Evolutionary conservation across 352 stramenopile genomes (phyloP).

Genomic region (Pythium coloratum): DNA sequence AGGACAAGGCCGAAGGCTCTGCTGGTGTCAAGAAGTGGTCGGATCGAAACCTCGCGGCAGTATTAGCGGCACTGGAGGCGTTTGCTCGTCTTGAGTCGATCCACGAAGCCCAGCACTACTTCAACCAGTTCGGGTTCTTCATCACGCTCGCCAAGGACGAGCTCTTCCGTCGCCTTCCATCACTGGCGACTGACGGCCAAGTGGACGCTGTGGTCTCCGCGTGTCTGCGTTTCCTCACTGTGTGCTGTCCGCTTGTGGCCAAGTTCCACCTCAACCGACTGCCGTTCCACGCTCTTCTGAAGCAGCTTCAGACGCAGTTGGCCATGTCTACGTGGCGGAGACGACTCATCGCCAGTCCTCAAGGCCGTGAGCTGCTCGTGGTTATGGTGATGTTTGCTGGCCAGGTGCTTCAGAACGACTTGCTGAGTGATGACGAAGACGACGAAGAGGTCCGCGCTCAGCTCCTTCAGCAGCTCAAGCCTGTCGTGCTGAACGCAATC

Average conservation of each 20-base stretch:
- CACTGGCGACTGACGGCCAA: not conserved
- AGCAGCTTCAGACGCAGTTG: conserved; percentile 30
- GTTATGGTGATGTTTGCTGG: conserved; percentile 35
- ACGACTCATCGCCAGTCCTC: not conserved
- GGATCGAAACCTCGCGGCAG: conserved; percentile 19
- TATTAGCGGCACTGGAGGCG: conserved; percentile 27
- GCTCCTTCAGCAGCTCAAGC: conserved; percentile 27
- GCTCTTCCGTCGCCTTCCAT: conserved; percentile 10
- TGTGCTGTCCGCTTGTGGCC: conserved; percentile 32
- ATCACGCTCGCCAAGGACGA: conserved; percentile 37
- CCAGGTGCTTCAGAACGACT: conserved; percentile 29
- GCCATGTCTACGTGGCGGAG: conserved; percentile 4
- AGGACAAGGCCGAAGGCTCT: conserved; percentile 5
- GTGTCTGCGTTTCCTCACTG: conserved; percentile 51
- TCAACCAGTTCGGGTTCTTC: conserved; percentile 55
- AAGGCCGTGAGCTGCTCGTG: conserved; percentile 33
- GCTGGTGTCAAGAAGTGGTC: conserved; percentile 13
- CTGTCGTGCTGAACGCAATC: conserved; percentile 7
- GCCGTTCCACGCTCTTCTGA: conserved; percentile 32
- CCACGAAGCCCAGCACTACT: conserved; percentile 36
- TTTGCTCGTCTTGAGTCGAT: conserved; percentile 26
- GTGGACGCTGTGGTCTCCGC: conserved; percentile 28
- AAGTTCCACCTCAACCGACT: conserved; percentile 59
- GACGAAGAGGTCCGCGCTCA: conserved; percentile 41
- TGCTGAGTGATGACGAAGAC: conserved; percentile 54